phyloP scores from a whole-genome alignment of 495 filamentous ascomycete species.

The Aspergillus diversus region DNA sequence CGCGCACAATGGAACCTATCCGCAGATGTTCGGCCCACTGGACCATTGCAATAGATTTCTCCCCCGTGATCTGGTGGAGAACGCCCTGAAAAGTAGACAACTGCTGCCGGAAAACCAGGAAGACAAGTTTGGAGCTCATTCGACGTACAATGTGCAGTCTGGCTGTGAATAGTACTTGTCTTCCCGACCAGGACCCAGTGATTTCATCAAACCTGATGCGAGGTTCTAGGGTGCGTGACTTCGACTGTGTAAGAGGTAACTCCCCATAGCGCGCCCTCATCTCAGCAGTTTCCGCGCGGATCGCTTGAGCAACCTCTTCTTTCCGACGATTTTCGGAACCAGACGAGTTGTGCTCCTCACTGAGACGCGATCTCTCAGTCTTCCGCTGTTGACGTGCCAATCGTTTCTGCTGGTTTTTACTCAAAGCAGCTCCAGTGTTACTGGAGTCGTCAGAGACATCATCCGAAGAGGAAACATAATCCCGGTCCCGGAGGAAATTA shows the following conservation, averaged over 20 bases:
- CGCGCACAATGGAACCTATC: conserved; percentile 66
- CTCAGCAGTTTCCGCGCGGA: conserved; percentile 48
- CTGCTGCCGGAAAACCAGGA: conserved; percentile 85
- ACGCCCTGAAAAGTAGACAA: conserved; percentile 77
- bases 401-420: conserved; percentile 60
- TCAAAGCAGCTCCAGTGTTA: conserved; percentile 34
- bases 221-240: conserved; percentile 37
- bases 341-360: conserved; percentile 56
- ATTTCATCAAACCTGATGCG: conserved; percentile 56
- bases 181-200: conserved; percentile 61
- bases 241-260: conserved; percentile 55
- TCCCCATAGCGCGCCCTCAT: conserved; percentile 66
- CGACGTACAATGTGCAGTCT: conserved; percentile 82
- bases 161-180: conserved; percentile 76
- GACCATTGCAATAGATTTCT: conserved; percentile 60
- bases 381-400: conserved; percentile 48
- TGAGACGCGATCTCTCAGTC: conserved; percentile 49
- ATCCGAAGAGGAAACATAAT: conserved; percentile 48
- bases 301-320: conserved; percentile 46
- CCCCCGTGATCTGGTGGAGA: conserved; percentile 57
- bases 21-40: conserved; percentile 73
- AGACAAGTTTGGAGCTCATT: conserved; percentile 87
- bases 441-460: conserved; percentile 54
- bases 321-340: conserved; percentile 48
- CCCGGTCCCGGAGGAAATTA: conserved; percentile 44